phyloP scores from a whole-genome alignment of 2,329 filamentous ascomycete species.

The Bimuria novae-zelandiae region DNA sequence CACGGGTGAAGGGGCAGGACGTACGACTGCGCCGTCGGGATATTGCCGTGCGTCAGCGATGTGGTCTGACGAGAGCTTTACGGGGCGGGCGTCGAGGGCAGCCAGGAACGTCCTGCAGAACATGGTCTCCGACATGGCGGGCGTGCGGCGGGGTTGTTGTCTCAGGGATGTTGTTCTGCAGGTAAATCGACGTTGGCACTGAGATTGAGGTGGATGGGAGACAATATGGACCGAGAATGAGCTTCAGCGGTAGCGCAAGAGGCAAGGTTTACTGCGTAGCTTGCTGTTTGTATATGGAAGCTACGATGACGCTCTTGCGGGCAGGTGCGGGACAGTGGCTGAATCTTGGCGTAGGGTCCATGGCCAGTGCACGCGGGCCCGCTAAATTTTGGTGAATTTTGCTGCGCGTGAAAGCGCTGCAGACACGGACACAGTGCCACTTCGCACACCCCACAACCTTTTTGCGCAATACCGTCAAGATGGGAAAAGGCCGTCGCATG shows the following conservation, averaged over 20 bases:
- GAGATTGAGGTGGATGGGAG: neutral
- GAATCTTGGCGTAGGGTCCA: neutral
- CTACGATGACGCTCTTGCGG: slow-evolving; percentile 1
- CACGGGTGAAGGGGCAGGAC: slow-evolving; percentile 45
- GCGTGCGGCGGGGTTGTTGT: neutral
- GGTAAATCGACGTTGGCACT: neutral
- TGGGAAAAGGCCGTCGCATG: slow-evolving; percentile 92
- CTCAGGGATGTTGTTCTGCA: neutral
- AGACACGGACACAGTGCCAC: slow-evolving; percentile 5
- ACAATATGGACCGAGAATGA: neutral
- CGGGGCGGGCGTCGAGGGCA: slow-evolving; percentile 75
- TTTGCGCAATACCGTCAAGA: slow-evolving; percentile 46
- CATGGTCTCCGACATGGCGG: slow-evolving; percentile 65
- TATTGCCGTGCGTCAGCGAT: slow-evolving; percentile 83
- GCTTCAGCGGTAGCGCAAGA: too few species aligned
- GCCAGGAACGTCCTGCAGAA: slow-evolving; percentile 86
- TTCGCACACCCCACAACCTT: neutral
- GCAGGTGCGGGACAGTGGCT: neutral
- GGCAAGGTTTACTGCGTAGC: too few species aligned
- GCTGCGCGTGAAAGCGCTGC: neutral
- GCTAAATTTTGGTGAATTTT: slow-evolving; percentile 8
- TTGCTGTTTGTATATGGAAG: too few species aligned
- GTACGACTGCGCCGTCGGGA: slow-evolving; percentile 75
- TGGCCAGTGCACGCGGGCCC: slow-evolving; percentile 1
- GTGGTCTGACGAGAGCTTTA: slow-evolving; percentile 87